Evolutionary conservation across 1,284 basidiomycete genomes (phyloP).

Genomic region (Puccinia polysora): DNA sequence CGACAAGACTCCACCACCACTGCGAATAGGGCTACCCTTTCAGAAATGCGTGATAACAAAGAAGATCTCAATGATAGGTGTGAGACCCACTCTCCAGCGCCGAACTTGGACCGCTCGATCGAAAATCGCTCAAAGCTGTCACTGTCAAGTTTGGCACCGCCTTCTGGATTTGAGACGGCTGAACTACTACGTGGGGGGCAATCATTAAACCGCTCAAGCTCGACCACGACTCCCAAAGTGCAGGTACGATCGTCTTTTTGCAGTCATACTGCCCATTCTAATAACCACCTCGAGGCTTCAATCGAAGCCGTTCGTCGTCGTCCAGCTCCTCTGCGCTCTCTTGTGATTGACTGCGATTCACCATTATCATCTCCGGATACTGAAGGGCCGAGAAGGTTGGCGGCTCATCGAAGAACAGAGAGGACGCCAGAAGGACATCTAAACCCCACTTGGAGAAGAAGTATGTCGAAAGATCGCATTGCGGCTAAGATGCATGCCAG

Average conservation of each 20-base stretch:
- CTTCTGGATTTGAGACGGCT: conserved; percentile 7
- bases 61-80: conserved; percentile 16
- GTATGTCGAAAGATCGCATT: conserved; percentile 27
- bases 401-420: conserved; percentile 3
- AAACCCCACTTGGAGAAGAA: conserved; percentile 26
- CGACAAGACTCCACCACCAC: conserved; percentile 13
- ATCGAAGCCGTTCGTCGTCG: conserved; percentile 17
- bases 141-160: conserved; percentile 1
- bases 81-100: conserved; percentile 10
- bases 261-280: conserved; percentile 12
- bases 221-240: conserved; percentile 23
- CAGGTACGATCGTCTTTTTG: conserved; percentile 23
- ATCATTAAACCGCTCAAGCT: conserved; percentile 21
- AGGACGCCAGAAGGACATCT: conserved; percentile 8
- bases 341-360: conserved; percentile 21
- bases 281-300: conserved; percentile 5
- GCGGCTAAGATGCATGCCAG: conserved; percentile 33
- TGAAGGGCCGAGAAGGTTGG: conserved; percentile 9
- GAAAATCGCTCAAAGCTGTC: conserved; percentile 25
- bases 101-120: conserved; percentile 1
- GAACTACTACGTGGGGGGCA: conserved; percentile 21
- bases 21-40: background rate
- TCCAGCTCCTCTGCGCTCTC: conserved; percentile 13
- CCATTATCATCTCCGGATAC: conserved; percentile 31
- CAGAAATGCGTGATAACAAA: conserved; percentile 3